Evolutionary conservation across 2,329 filamentous ascomycete species (phyloP), one percentile per base, ranked within the genome.

Genomic region (Calonectria hongkongensis): DNA sequence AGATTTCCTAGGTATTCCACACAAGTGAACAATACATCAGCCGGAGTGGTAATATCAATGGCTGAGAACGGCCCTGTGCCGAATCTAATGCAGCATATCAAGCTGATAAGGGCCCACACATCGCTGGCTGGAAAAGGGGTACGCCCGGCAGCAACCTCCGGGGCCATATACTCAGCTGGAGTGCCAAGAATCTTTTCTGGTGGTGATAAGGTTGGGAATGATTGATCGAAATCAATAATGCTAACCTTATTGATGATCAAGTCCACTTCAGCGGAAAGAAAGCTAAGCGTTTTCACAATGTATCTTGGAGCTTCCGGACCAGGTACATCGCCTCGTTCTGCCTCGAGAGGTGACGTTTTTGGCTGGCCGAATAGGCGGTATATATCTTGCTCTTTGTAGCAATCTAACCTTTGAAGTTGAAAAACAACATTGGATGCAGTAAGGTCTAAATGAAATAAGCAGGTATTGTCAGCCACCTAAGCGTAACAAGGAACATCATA

Each of bases 71-170:
- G 69, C 16, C 68, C 67, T 7, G 3, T n/a, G 2, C 74, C 74
- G 7, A 72, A 70, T 8, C 74, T 69, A 16, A 70, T 18, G 2
- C 68, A 56, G 4, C 74, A 64, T 18, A 76, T 66, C 2, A 67
- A n/a, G 28, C 66, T 69, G 15, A 64, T 47, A 8, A 75, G 10
- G 12, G 73, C 68, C 74, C 74, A 76, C 12, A 75, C 63, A 41
- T 76, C 74, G 41, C 73, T 74, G 3, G 68, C 68, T 0, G 68
- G 25, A 18, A 3, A 13, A 16, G 48, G 48, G 7, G 13, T 6
- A 2, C 48, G 48, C 28, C 48, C 48, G 28, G 48, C 48, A 28
- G 48, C 48, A 51, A 51, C 12, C 25, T 51, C 48, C 3, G 48
- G 48, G 13, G 48, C 48, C 48, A 51, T 51, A 28, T 51, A 51